Percentiles rank a stretch among this genome's conserved stretches.
Conservation (phyloP, 768 basidiomycete genomes). For the Cyclocybe aegerita region DNA sequence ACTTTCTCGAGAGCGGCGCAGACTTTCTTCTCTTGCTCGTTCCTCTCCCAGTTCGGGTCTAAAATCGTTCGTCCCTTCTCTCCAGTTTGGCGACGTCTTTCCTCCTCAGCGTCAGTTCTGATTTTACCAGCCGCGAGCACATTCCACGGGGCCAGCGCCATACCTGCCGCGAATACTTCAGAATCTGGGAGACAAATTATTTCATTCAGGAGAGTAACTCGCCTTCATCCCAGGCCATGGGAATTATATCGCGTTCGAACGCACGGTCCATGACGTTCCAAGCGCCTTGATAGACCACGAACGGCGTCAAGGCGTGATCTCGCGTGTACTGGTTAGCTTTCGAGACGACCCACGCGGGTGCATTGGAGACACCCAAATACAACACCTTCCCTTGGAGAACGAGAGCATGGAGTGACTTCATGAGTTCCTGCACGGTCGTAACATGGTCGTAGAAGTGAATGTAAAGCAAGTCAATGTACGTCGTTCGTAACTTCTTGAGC, state of each 20-base stretch:
- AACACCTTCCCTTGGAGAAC: conserved; percentile 52
- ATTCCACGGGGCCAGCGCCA: conserved; percentile 34
- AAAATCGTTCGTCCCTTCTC: conserved; percentile 38
- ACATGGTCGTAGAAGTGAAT: conserved; percentile 53
- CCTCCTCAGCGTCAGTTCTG: conserved; percentile 47
- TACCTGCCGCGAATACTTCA: conserved; percentile 12
- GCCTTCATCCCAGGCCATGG: conserved; percentile 43
- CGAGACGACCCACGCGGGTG: conserved; percentile 46
- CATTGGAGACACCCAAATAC: conserved; percentile 39
- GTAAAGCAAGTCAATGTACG: conserved; percentile 48
- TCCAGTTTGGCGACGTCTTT: conserved; percentile 22
- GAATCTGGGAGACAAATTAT: too few species aligned
- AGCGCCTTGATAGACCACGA: conserved; percentile 48
- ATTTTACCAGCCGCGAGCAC: conserved; percentile 44
- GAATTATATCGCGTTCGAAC: conserved; percentile 54
- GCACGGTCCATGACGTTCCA: conserved; percentile 43
- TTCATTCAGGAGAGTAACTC: conserved; percentile 7
- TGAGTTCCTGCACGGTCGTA: conserved; percentile 54
- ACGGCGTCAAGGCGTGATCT: conserved; percentile 45
- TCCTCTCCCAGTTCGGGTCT: conserved; percentile 43
- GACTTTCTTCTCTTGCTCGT: conserved; percentile 40
- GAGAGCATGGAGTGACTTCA: conserved; percentile 52
- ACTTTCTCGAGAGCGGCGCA: conserved; percentile 48
- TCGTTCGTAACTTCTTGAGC: conserved; percentile 45
- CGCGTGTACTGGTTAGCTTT: conserved; percentile 49